Evolutionary conservation across 768 basidiomycete species (phyloP).

Genomic region (Hygrophorus russula): DNA sequence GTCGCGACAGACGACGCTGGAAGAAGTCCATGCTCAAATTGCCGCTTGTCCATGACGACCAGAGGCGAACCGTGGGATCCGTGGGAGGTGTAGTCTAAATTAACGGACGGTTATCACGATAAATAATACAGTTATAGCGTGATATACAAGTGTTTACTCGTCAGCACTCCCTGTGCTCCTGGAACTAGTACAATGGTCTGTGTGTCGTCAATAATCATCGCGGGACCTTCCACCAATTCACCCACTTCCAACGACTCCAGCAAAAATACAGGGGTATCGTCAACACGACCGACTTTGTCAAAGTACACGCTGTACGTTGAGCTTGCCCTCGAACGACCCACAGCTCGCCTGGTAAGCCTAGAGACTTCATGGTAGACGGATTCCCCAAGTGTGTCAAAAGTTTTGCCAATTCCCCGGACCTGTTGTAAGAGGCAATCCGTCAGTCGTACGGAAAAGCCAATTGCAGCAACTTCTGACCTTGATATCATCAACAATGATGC

Average conservation of each 20-base stretch:
- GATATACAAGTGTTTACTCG: constrained; percentile 59
- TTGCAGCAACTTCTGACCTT: constrained; percentile 37
- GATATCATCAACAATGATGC: constrained; percentile 83
- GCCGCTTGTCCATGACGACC: not conserved
- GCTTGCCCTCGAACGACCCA: constrained; percentile 36
- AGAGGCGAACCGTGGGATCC: too few relatives aligned
- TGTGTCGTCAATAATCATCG: constrained; percentile 91
- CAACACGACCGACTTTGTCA: constrained; percentile 63
- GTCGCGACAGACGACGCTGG: constrained; percentile 6
- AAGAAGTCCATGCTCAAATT: not conserved
- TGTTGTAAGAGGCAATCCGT: constrained; percentile 13
- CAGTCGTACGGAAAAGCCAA: not conserved
- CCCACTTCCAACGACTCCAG: constrained; percentile 58
- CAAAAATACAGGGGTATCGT: constrained; percentile 72
- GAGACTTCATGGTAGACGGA: constrained; percentile 72
- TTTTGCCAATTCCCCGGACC: constrained; percentile 88
- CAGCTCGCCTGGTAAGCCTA: constrained; percentile 29
- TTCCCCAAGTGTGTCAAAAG: constrained; percentile 69
- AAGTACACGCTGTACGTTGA: constrained; percentile 67
- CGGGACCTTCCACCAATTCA: constrained; percentile 70
- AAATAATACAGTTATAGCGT: constrained; percentile 22
- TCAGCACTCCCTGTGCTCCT: constrained; percentile 51
- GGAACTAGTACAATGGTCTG: constrained; percentile 90
- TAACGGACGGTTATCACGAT: too few relatives aligned
- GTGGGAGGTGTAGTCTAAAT: too few relatives aligned